Evolutionary conservation across 139 green algal species (phyloP).

Genomic region (Picochlorum sp.): DNA sequence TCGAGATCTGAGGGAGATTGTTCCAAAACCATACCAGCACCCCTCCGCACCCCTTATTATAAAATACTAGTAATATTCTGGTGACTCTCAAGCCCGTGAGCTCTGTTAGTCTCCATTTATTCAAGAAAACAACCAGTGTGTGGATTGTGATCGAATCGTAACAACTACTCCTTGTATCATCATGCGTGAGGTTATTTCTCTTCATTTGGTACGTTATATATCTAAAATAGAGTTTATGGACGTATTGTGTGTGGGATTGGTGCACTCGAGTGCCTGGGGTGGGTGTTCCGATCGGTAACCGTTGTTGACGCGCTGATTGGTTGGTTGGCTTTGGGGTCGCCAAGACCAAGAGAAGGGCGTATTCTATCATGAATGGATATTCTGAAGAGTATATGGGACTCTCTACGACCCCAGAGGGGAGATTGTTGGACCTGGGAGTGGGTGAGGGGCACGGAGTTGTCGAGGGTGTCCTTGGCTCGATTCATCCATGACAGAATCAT

Average conservation of each 20-base stretch:
- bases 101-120: slow-evolving; percentile 19
- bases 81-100: slow-evolving; percentile 26
- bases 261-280: background rate
- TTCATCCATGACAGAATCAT: too few relatives aligned
- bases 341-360: too few relatives aligned
- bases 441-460: too few relatives aligned
- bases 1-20: too few relatives aligned
- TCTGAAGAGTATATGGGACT: too few relatives aligned
- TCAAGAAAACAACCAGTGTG: background rate
- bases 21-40: too few relatives aligned
- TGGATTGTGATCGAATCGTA: background rate
- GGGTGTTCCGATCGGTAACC: background rate
- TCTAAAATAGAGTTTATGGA: background rate
- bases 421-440: too few relatives aligned
- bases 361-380: too few relatives aligned
- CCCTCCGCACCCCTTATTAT: background rate
- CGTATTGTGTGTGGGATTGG: background rate
- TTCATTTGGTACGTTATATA: slow-evolving; percentile 73
- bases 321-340: too few relatives aligned
- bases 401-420: too few relatives aligned
- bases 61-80: slow-evolving; percentile 4
- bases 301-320: too few relatives aligned
- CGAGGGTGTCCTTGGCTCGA: too few relatives aligned
- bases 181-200: slow-evolving; percentile 96
- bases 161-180: background rate